A percentile compares a stretch with the other conserved stretches of the same genome.
These are phyloP conservation scores for Amanita muscaria DNA, from an alignment of 768 basidiomycete species.

Conservation along the genomic window DNA sequence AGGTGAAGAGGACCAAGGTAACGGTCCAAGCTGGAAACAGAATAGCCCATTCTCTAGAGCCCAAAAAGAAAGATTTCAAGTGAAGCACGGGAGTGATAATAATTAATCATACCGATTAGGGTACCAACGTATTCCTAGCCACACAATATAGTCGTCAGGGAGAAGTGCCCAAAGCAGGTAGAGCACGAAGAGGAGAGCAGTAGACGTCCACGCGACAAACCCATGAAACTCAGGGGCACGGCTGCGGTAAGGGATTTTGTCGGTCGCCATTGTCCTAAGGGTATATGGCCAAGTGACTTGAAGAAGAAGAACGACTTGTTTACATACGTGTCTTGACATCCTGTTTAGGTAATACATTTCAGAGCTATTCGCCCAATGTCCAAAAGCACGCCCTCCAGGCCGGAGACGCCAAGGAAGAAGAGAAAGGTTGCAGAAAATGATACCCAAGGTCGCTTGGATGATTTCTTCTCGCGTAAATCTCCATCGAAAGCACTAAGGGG, in stretches of 20 bases:
- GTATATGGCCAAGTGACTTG: neutral
- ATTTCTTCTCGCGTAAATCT: neutral
- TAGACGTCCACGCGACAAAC: conserved; percentile 81
- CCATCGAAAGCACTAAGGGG: no score
- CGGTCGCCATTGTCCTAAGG: conserved; percentile 1
- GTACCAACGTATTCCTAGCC: conserved; percentile 74
- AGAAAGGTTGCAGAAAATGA: neutral
- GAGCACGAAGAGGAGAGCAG: conserved; percentile 57
- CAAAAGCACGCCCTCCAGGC: neutral
- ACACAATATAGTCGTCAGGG: conserved; percentile 60
- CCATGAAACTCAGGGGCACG: conserved; percentile 83
- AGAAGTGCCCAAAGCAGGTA: conserved; percentile 77
- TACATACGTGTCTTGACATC: no score
- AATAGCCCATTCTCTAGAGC: conserved; percentile 72
- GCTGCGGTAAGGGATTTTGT: conserved; percentile 34
- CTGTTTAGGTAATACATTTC: neutral
- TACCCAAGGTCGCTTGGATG: conserved; percentile 1
- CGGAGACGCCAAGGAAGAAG: conserved; percentile 7
- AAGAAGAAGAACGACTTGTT: no score
- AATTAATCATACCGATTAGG: conserved; percentile 58
- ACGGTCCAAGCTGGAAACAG: conserved; percentile 74
- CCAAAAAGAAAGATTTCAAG: neutral
- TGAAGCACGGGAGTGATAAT: neutral
- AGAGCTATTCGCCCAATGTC: neutral
- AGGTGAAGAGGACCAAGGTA: conserved; percentile 63